Conservation (phyloP, 768 basidiomycete genomes). For the Boletus subcaerulescens region DNA sequence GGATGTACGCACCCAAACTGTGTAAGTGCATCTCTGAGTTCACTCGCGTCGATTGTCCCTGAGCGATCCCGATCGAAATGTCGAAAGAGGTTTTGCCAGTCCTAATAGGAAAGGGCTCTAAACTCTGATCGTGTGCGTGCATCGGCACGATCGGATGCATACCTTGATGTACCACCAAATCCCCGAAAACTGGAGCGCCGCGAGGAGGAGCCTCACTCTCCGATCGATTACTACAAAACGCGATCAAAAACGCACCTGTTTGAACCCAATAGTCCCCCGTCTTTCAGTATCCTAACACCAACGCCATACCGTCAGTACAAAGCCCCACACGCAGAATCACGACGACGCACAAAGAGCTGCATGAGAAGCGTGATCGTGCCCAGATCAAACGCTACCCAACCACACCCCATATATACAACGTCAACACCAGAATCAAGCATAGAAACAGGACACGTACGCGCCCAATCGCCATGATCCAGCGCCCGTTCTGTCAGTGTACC, state of each 20-base stretch:
- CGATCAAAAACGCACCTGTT: constrained; percentile 47
- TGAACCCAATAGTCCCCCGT: constrained; percentile 76
- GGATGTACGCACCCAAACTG: constrained; percentile 62
- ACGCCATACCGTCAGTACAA: not conserved
- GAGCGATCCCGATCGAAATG: constrained; percentile 85
- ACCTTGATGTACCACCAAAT: constrained; percentile 82
- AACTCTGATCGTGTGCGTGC: too few species aligned
- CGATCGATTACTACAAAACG: too few species aligned
- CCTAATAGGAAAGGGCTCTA: constrained; percentile 32
- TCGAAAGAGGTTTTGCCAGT: constrained; percentile 82
- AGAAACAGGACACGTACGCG: constrained; percentile 47
- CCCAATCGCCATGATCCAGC: constrained; percentile 68
- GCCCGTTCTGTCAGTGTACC: constrained; percentile 38
- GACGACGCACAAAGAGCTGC: constrained; percentile 62
- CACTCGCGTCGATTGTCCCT: constrained; percentile 69
- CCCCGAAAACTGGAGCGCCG: constrained; percentile 51
- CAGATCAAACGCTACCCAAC: constrained; percentile 64
- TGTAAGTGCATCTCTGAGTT: constrained; percentile 63
- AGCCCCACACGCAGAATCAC: not conserved
- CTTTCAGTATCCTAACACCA: constrained; percentile 58
- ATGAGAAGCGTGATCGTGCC: constrained; percentile 86
- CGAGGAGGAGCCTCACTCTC: not conserved
- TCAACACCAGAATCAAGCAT: not conserved
- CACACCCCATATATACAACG: too few species aligned
- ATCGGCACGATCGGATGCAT: not conserved